Conservation (phyloP, 2,329 filamentous ascomycete genomes). For the Cercospora sojina region DNA sequence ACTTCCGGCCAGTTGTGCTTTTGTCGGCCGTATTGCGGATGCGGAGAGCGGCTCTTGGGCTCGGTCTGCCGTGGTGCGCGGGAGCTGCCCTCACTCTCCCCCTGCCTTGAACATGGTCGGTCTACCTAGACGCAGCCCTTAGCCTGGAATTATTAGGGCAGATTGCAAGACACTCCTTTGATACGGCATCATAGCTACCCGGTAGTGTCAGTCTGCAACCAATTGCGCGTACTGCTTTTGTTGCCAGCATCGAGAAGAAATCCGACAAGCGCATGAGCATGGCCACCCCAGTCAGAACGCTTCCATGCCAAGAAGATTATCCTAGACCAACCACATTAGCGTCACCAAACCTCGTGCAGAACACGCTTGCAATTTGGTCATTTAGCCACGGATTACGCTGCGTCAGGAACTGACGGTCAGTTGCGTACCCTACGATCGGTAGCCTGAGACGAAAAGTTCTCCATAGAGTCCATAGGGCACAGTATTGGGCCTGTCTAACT, state of each 20-base stretch:
- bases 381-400: constrained; percentile 12
- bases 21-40: neutral
- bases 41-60: neutral
- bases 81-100: neutral
- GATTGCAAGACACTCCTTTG: neutral
- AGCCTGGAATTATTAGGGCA: neutral
- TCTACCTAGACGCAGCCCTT: neutral
- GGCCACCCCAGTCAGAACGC: neutral
- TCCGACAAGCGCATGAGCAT: neutral
- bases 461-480: constrained; percentile 2
- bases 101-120: neutral
- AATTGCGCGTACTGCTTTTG: constrained; percentile 2
- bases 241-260: neutral
- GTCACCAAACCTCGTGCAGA: neutral
- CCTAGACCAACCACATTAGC: constrained; percentile 13
- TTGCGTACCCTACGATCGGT: neutral
- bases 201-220: neutral
- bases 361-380: constrained; percentile 5
- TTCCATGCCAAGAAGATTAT: constrained; percentile 1
- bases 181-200: neutral
- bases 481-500: neutral
- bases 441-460: neutral
- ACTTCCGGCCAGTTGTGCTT: neutral
- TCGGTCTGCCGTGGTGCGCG: neutral
- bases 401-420: neutral